Conservation (phyloP, 805 yeast species). For the Kodamaea hsintzibuensis region DNA sequence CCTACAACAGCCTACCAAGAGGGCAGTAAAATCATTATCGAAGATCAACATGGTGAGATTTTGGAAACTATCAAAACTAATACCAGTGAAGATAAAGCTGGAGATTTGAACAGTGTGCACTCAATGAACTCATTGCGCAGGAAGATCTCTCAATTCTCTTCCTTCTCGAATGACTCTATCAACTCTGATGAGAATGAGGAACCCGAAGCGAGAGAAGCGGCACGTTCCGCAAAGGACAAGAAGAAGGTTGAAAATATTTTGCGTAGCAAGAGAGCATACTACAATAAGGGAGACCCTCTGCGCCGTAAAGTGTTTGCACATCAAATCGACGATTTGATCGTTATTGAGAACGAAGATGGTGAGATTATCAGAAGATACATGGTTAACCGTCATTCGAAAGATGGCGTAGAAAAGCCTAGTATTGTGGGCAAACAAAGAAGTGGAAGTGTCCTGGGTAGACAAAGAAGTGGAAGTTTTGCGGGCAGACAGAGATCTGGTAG, state of each 20-base stretch:
- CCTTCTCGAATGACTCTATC: constrained; percentile 22
- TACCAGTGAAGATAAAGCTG: constrained; percentile 2
- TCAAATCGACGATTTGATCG: constrained; percentile 71
- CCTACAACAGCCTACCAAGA: constrained; percentile 55
- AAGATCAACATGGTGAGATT: constrained; percentile 83
- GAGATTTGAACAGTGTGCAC: constrained; percentile 30
- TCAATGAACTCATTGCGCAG: constrained; percentile 42
- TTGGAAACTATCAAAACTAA: constrained; percentile 50
- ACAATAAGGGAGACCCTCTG: constrained; percentile 31
- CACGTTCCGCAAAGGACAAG: constrained; percentile 12
- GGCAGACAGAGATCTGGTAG: constrained; percentile 35
- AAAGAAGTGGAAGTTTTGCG: constrained; percentile 18
- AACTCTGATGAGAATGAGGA: constrained; percentile 12
- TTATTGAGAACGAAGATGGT: constrained; percentile 90
- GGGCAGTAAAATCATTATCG: constrained; percentile 70
- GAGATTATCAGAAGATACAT: constrained; percentile 81
- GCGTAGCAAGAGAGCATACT: constrained; percentile 20
- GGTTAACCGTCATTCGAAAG: constrained; percentile 55
- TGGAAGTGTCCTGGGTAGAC: not conserved
- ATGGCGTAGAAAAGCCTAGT: not conserved
- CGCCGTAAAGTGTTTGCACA: constrained; percentile 63
- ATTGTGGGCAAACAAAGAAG: not conserved
- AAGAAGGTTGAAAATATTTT: not conserved
- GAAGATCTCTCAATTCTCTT: constrained; percentile 35
- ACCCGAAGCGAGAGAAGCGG: constrained; percentile 6